Evolutionary conservation across 23 red algal genomes (phyloP), one percentile per base, ranked within the genome.

Genomic region (Cyanidium caldarium): DNA sequence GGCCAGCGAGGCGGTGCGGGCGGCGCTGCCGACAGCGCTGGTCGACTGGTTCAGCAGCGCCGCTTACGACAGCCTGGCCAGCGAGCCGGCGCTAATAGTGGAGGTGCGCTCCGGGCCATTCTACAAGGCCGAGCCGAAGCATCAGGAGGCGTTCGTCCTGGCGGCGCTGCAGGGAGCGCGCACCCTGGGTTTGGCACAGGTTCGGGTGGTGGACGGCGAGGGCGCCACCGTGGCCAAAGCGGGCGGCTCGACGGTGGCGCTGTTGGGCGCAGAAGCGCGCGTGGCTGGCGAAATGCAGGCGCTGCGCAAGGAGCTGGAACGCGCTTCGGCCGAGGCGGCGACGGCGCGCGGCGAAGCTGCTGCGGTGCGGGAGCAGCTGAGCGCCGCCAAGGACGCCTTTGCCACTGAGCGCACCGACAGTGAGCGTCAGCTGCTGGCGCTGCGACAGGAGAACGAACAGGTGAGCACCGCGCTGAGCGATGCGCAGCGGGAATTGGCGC

Each of bases 51-150:
- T 86, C 2, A n/a, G 45, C 5, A 70, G 45, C 1, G 73, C 72
- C 2, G 75, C 82, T n/a, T 86, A 78, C 33, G 82, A 86, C 40
- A 72, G 38, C 30, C 74, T 86, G 0, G 26, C 58, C 19, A 58
- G 38, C 14, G 82, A 86, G 66, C 82, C 82, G 33, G 71, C 74
- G 21, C 37, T 86, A 26, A 61, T 67, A 0, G 68, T 86, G 5
- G 40, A 78, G 39, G 82, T 86, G 15, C 51, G 23, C 10, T 28
- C 51, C n/a, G 5, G 10, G 7, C 7, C 51, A 61, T 61, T 61
- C 51, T 61, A 28, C 51, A 61, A 12, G 21, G 7, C 51, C 19
- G 7, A 16, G 10, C 23, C 51, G n/a, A 28, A 16, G 21, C n/a
- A 61, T 25, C 65, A 65, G 19, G 76, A 65, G 36, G 46, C 41